These are phyloP conservation scores for Botryotinia calthae DNA, from an alignment of 2,329 filamentous ascomycete species.

Conservation along the genomic window DNA sequence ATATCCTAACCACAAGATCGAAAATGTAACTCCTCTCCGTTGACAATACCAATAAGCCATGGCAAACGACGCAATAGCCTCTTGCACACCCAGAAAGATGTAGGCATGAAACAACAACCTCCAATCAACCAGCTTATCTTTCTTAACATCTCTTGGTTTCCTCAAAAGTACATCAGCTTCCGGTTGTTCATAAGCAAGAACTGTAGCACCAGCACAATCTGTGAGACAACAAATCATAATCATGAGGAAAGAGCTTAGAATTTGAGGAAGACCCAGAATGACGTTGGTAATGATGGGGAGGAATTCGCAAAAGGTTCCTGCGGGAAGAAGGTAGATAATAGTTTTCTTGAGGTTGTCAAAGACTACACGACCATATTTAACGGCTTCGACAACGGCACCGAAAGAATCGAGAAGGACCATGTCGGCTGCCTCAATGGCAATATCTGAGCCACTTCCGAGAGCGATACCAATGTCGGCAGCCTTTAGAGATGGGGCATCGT, in stretches of 20 bases:
- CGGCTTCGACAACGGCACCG: slow-evolving; percentile 67
- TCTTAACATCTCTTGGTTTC: slow-evolving; percentile 64
- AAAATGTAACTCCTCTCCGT: slow-evolving; percentile 62
- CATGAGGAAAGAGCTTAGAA: slow-evolving; percentile 58
- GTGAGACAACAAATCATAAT: slow-evolving; percentile 58
- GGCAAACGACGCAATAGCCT: slow-evolving; percentile 57
- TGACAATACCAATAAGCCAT: slow-evolving; percentile 65
- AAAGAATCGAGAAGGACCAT: slow-evolving; percentile 68
- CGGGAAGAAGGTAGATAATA: slow-evolving; percentile 58
- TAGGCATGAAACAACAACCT: slow-evolving; percentile 71
- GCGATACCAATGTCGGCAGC: slow-evolving; percentile 65
- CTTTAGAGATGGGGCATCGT: slow-evolving; percentile 53
- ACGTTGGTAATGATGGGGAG: slow-evolving; percentile 59
- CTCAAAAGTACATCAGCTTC: slow-evolving; percentile 71
- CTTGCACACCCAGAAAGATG: slow-evolving; percentile 62
- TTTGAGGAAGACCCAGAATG: slow-evolving; percentile 57
- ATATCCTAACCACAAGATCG: slow-evolving; percentile 64
- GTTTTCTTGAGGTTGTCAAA: slow-evolving; percentile 77
- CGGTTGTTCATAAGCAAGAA: slow-evolving; percentile 71
- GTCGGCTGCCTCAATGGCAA: slow-evolving; percentile 60
- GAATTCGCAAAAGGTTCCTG: slow-evolving; percentile 58
- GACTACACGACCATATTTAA: slow-evolving; percentile 71
- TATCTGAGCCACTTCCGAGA: slow-evolving; percentile 56
- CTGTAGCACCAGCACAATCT: slow-evolving; percentile 68
- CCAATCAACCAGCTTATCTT: slow-evolving; percentile 69